A percentile compares a stretch with the other conserved stretches of the same genome.
Conservation (phyloP, 2,329 filamentous ascomycete genomes). For the Botrytis tulipae region DNA sequence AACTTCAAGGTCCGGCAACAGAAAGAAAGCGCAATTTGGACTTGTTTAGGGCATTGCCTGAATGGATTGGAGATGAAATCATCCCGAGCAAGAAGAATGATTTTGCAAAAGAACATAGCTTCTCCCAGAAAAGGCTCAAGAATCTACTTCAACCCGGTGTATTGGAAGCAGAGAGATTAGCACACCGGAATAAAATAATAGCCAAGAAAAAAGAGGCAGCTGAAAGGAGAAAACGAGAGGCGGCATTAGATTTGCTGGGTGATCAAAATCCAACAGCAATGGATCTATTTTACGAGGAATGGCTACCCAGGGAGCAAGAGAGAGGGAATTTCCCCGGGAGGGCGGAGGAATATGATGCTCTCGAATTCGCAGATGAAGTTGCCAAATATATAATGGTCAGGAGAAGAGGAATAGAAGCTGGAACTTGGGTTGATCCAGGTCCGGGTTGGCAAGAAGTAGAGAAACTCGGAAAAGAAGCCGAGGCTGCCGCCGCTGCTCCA, state of each 20-base stretch:
- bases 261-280: no score
- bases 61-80: neutral
- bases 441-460: neutral
- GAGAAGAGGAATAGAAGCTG: neutral
- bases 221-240: no score
- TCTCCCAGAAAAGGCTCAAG: neutral
- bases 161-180: neutral
- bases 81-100: neutral
- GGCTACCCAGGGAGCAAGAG: neutral
- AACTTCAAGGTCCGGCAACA: neutral
- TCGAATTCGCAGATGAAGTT: neutral
- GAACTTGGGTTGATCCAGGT: slow-evolving; percentile 9
- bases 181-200: neutral
- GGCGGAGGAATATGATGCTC: fast-evolving
- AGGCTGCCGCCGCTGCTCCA: neutral
- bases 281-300: neutral
- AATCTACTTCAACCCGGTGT: neutral
- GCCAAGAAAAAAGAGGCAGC: no score
- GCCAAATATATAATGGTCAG: neutral
- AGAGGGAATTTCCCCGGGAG: neutral
- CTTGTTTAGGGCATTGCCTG: slow-evolving; percentile 5
- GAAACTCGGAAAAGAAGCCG: neutral
- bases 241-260: fast-evolving
- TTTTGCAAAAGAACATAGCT: neutral
- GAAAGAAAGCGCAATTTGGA: neutral